Evolutionary conservation across 495 filamentous ascomycete genomes (phyloP).

Genomic region (Penicillium tannophilum): DNA sequence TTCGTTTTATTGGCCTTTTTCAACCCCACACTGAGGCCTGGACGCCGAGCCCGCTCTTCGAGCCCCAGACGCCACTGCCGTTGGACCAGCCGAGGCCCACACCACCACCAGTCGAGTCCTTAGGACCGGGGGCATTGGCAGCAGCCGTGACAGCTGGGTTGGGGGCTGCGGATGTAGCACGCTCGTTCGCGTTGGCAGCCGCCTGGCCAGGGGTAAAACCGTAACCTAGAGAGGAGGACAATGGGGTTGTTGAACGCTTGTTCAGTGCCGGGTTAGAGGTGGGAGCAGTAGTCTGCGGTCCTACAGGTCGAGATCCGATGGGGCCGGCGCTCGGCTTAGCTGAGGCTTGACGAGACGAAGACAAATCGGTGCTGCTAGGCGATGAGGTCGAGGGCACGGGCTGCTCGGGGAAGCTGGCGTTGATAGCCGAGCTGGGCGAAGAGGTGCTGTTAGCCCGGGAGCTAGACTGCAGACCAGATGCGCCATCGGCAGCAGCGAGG

Average conservation of each 20-base stretch:
- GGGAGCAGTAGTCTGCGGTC: conserved; percentile 46
- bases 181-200: conserved; percentile 52
- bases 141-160: conserved; percentile 52
- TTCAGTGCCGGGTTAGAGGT: conserved; percentile 65
- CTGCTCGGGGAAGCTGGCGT: conserved; percentile 67
- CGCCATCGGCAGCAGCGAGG: conserved; percentile 39
- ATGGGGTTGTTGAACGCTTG: conserved; percentile 87
- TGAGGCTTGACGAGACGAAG: conserved; percentile 62
- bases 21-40: conserved; percentile 81
- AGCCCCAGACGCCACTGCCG: conserved; percentile 74
- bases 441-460: conserved; percentile 88
- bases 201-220: conserved; percentile 65
- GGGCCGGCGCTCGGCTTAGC: conserved; percentile 54
- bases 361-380: conserved; percentile 84
- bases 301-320: conserved; percentile 84
- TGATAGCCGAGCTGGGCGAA: conserved; percentile 69
- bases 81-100: conserved; percentile 71
- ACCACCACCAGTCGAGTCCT: conserved; percentile 50
- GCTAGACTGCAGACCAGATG: conserved; percentile 59
- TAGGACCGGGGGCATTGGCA: conserved; percentile 31
- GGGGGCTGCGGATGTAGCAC: conserved; percentile 62
- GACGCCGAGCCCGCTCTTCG: conserved; percentile 67
- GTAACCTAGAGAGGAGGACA: conserved; percentile 82
- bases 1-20: conserved; percentile 13
- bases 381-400: conserved; percentile 88